Conservation (phyloP, 2,329 filamentous ascomycete species). For the Aspergillus fischeri region DNA sequence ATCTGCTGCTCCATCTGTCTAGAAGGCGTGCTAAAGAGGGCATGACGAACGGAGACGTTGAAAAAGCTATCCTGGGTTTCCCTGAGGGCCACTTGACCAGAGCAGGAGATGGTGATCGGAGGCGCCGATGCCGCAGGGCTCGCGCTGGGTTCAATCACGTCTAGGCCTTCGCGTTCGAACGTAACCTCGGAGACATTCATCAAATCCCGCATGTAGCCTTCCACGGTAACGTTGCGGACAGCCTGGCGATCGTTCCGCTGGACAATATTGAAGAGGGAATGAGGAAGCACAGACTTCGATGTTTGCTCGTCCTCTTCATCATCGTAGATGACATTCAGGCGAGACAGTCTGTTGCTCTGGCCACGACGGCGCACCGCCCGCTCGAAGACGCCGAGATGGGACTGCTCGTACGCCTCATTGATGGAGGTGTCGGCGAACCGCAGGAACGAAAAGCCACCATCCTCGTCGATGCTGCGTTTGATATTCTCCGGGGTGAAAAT, state of each 20-base stretch:
- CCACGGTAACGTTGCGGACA: constrained; percentile 63
- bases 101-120: constrained; percentile 75
- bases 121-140: constrained; percentile 77
- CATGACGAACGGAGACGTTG: constrained; percentile 69
- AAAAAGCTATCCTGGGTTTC: constrained; percentile 72
- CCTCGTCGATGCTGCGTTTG: constrained; percentile 55
- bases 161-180: constrained; percentile 67
- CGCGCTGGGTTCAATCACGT: constrained; percentile 75
- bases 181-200: constrained; percentile 70
- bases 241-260: constrained; percentile 64
- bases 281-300: constrained; percentile 62
- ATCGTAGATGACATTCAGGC: constrained; percentile 65
- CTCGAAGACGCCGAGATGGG: constrained; percentile 67
- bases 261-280: constrained; percentile 77
- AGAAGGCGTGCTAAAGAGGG: constrained; percentile 62
- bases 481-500: constrained; percentile 83
- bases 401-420: constrained; percentile 66
- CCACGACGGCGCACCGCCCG: constrained; percentile 61
- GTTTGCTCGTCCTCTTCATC: constrained; percentile 58
- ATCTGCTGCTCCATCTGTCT: constrained; percentile 67
- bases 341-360: constrained; percentile 56
- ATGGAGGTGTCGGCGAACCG: constrained; percentile 77
- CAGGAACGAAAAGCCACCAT: constrained; percentile 79
- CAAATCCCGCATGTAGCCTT: constrained; percentile 69
- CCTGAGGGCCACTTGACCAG: constrained; percentile 58